Evolutionary conservation across 192 early-diverging fungal species (phyloP), one percentile per base, ranked within the genome.

Genomic region (Gonapodya prolifera): DNA sequence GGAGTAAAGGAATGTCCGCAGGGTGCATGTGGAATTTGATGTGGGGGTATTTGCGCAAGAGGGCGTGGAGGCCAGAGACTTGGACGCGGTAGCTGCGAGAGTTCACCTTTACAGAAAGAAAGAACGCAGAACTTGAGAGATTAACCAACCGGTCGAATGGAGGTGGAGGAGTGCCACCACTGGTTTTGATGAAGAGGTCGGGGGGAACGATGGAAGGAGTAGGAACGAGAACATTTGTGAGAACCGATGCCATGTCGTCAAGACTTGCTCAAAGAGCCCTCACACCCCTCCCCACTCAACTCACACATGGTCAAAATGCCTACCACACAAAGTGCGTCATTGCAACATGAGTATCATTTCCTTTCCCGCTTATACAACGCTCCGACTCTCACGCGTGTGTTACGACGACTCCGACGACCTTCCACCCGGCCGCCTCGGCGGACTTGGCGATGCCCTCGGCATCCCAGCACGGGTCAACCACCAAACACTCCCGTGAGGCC

Each of bases 381-480:
- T 61, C 23, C 45, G 8, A 73, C 17, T 34, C 45, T 23, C 45
- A 61, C 45, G 45, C 87, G 78, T 96, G 95, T 1, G 94, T 95
- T 1, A 95, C 85, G 28, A 91, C 83, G 2, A 87, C 89, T 0
- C 88, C 94, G 0, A 93, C 92, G 31, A 97, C 80, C 32, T 87
- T 87, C 78, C 92, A 85, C 2, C 85, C 83, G 78, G 87, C 82
- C 35, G 84, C 79, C 78, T 89, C 82, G 2, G 92, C 77, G 45
- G 85, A 86, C 28, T 84, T 86, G 35, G 91, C 32, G 35, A 96
- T 91, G 1, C 92, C 94, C 80, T 95, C 93, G 34, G 96, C 85
- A 80, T 96, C 96, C 96, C 95, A 96, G 84, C 94, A 96, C 85
- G 94, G 91, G 80, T 98, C 96, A 23, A 98, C 87, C 2, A 96